A percentile compares a stretch with the other conserved stretches of the same genome.
These are phyloP conservation scores for Chytriomyces sp. DNA, from an alignment of 192 early-diverging fungal species.

Conservation along the genomic window DNA sequence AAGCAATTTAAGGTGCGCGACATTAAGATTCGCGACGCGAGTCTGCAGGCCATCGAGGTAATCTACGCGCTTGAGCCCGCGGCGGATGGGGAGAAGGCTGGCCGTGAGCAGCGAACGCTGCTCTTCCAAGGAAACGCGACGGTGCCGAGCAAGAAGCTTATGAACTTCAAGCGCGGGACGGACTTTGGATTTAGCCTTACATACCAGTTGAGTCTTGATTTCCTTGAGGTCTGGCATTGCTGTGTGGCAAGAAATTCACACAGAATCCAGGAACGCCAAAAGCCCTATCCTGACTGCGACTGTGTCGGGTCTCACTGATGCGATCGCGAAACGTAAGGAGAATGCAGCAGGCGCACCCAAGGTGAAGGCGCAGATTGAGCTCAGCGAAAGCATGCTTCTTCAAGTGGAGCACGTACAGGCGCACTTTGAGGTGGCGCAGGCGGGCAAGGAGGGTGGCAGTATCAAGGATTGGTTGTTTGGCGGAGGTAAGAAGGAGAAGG, in stretches of 20 bases:
- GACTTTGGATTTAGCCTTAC: slow-evolving; percentile 79
- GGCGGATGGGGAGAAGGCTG: not conserved
- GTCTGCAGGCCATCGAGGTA: slow-evolving; percentile 67
- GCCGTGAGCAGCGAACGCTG: slow-evolving; percentile 48
- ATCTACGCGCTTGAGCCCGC: slow-evolving; percentile 51
- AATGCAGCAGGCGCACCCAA: slow-evolving; percentile 59
- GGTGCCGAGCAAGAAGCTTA: slow-evolving; percentile 80
- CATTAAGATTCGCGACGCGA: slow-evolving; percentile 85
- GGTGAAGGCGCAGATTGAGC: slow-evolving; percentile 79
- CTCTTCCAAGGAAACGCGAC: slow-evolving; percentile 69
- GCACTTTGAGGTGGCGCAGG: slow-evolving; percentile 54
- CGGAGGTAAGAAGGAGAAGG: slow-evolving; percentile 42
- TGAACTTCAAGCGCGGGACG: slow-evolving; percentile 77
- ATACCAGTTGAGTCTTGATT: slow-evolving; percentile 45
- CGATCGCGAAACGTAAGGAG: slow-evolving; percentile 67
- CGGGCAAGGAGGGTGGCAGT: not conserved
- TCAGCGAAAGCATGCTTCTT: slow-evolving; percentile 77
- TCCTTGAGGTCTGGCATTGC: not conserved
- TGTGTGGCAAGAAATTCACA: slow-evolving; percentile 17
- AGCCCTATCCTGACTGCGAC: slow-evolving; percentile 62
- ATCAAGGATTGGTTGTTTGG: slow-evolving; percentile 49
- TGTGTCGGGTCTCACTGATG: slow-evolving; percentile 70
- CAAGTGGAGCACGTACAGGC: slow-evolving; percentile 63
- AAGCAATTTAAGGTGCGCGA: slow-evolving; percentile 86
- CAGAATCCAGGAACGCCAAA: not conserved